These are phyloP conservation scores for Rhizophora mangle DNA, from an alignment of 345 rosid species.

Conservation along the genomic window DNA sequence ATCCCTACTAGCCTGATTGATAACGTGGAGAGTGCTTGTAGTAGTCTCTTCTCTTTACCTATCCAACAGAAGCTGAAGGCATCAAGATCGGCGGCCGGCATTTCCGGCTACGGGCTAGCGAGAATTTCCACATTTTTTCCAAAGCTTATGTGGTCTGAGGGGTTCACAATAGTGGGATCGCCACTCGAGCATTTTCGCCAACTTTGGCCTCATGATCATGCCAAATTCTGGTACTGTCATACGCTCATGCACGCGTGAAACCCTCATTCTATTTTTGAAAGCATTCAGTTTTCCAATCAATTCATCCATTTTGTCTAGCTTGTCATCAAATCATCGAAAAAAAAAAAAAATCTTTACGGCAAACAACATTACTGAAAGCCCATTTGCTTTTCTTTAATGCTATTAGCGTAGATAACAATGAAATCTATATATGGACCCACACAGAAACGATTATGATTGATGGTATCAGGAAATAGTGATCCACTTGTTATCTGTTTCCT, in stretches of 20 bases:
- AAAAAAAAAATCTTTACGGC: background rate
- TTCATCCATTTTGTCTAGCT: background rate
- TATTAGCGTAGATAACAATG: constrained; percentile 39
- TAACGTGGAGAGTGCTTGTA: constrained; percentile 39
- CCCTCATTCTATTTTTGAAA: background rate
- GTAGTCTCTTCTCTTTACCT: constrained; percentile 59
- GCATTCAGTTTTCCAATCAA: background rate
- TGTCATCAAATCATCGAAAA: background rate
- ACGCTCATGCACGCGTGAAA: constrained; percentile 23
- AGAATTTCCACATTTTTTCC: constrained; percentile 73
- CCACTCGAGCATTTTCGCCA: constrained; percentile 66
- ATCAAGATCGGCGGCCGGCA: constrained; percentile 58
- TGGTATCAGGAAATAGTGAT: constrained; percentile 13
- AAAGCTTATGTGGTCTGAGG: constrained; percentile 96
- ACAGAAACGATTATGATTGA: constrained; percentile 25
- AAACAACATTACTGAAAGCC: constrained; percentile 6
- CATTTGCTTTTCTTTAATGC: constrained; percentile 30
- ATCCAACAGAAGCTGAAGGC: constrained; percentile 62
- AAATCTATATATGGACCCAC: constrained; percentile 45
- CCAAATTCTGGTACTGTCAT: constrained; percentile 53
- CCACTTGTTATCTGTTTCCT: constrained; percentile 22
- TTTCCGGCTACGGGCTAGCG: constrained; percentile 78
- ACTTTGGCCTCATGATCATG: constrained; percentile 76
- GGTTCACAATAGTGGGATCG: constrained; percentile 80
- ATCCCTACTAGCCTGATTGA: constrained; percentile 48